phyloP scores from a whole-genome alignment of 208 protist genomes.

The Wallacemonas sp. region DNA sequence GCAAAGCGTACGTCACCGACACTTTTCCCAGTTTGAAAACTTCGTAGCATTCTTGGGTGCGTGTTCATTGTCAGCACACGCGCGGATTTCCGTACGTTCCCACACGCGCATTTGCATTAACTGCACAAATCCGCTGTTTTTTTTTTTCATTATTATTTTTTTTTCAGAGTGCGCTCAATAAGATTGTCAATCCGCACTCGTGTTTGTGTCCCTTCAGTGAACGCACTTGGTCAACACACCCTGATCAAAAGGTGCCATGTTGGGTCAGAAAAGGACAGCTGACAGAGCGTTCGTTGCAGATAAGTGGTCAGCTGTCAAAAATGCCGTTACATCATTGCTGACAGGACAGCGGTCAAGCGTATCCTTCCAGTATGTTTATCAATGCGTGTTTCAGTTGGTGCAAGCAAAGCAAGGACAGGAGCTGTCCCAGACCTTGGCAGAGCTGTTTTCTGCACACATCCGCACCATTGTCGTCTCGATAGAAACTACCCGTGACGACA shows the following conservation, averaged over 20 bases:
- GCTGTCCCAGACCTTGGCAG: conserved; percentile 44
- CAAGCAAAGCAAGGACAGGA: conserved; percentile 37
- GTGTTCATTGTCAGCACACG: no score
- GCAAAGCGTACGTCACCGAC: no score
- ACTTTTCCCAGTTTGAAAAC: no score
- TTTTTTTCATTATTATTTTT: background rate
- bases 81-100: no score
- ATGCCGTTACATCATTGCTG: conserved; percentile 54
- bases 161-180: no score
- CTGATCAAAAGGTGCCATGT: conserved; percentile 5
- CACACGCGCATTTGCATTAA: no score
- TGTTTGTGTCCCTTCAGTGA: no score
- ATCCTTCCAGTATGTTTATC: conserved; percentile 81
- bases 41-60: no score
- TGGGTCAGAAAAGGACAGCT: conserved; percentile 25
- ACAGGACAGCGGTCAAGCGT: conserved; percentile 38
- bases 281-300: conserved; percentile 34
- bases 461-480: conserved; percentile 30
- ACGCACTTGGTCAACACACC: no score
- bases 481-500: conserved; percentile 5
- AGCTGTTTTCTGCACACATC: conserved; percentile 39
- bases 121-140: background rate
- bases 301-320: conserved; percentile 65
- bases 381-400: conserved; percentile 75
- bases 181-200: no score